These are phyloP conservation scores for Cercophora newfieldiana DNA, from an alignment of 495 filamentous ascomycete species.

Conservation along the genomic window DNA sequence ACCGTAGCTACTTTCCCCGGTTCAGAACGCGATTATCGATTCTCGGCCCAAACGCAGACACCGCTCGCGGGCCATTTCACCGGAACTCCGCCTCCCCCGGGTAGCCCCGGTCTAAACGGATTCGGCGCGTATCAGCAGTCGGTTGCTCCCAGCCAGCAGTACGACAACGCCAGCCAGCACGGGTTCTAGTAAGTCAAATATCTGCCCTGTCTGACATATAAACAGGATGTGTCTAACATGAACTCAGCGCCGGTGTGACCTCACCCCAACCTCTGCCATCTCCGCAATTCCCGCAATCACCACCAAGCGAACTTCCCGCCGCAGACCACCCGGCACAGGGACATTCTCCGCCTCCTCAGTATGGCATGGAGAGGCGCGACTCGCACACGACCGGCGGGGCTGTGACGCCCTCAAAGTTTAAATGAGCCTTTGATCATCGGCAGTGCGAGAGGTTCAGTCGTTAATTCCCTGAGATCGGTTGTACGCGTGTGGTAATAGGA, in stretches of 20 bases:
- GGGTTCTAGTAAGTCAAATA: slow-evolving; percentile 13
- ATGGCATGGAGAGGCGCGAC: slow-evolving; percentile 9
- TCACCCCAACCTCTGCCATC: slow-evolving; percentile 3
- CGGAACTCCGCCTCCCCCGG: slow-evolving; percentile 18
- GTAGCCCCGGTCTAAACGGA: slow-evolving; percentile 10
- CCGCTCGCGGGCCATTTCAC: slow-evolving; percentile 13
- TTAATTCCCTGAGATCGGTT: not conserved
- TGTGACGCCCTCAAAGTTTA: not conserved
- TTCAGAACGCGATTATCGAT: slow-evolving; percentile 16
- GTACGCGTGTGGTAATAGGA: not conserved
- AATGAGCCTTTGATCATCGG: not conserved
- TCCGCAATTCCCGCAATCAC: not conserved
- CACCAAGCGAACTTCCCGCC: not conserved
- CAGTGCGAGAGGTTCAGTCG: not conserved
- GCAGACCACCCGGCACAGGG: not conserved
- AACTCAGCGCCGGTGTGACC: not conserved
- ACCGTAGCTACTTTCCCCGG: slow-evolving; percentile 23
- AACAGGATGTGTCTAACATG: not conserved
- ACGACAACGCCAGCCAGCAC: slow-evolving; percentile 1
- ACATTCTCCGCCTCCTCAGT: slow-evolving; percentile 24
- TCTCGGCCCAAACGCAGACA: slow-evolving; percentile 11
- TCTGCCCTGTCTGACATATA: not conserved
- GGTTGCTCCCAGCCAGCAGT: not conserved
- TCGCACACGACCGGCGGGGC: slow-evolving; percentile 13
- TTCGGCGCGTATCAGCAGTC: slow-evolving; percentile 9